A percentile compares a stretch with the other conserved stretches of the same genome.
These are phyloP conservation scores for Lizanozyma gosingica DNA, from an alignment of 1,139 yeast species.

Conservation along the genomic window DNA sequence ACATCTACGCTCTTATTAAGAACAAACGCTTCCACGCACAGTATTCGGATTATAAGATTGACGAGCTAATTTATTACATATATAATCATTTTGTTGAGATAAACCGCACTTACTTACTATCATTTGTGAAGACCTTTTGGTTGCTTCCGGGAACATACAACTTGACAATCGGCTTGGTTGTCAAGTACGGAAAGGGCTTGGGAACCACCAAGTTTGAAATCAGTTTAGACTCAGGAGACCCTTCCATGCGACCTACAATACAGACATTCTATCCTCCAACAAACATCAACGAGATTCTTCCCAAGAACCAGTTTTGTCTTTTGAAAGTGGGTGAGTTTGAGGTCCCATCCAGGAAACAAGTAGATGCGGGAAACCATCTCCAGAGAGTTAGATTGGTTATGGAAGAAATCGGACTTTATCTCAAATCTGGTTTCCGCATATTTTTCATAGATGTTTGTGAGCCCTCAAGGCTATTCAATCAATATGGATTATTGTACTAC, in stretches of 20 bases:
- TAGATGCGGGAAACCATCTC: constrained; percentile 14
- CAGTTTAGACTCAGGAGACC: constrained; percentile 14
- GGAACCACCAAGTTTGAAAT: constrained; percentile 53
- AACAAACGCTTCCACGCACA: constrained; percentile 48
- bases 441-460: constrained; percentile 48
- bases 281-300: constrained; percentile 48
- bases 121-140: constrained; percentile 37
- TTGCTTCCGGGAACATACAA: constrained; percentile 47
- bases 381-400: constrained; percentile 36
- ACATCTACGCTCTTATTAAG: constrained; percentile 40
- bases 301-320: constrained; percentile 42
- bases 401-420: constrained; percentile 52
- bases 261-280: constrained; percentile 48
- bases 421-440: constrained; percentile 49
- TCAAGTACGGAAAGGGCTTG: constrained; percentile 46
- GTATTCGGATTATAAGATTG: constrained; percentile 40
- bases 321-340: constrained; percentile 44
- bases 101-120: constrained; percentile 40
- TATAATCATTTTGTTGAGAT: constrained; percentile 39
- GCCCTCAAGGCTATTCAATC: constrained; percentile 35
- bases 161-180: constrained; percentile 40
- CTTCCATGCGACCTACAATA: constrained; percentile 3
- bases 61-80: constrained; percentile 40
- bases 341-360: constrained; percentile 11
- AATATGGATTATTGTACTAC: constrained; percentile 34